phyloP scores from a whole-genome alignment of 768 basidiomycete species.

The Mycena albidolilacea region DNA sequence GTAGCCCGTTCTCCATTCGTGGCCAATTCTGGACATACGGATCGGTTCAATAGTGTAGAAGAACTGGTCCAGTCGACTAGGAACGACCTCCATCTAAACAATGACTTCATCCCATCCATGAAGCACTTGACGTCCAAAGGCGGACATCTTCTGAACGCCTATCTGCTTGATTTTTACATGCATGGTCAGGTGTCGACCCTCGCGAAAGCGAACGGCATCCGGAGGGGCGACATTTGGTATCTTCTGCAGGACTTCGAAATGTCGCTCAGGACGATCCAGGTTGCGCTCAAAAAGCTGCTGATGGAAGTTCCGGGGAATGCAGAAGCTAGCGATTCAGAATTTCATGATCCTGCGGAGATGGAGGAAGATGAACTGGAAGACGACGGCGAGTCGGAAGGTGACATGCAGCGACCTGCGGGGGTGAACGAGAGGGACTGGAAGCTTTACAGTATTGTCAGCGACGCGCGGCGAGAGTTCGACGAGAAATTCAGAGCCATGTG shows the following conservation, averaged over 20 bases:
- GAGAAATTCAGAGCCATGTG: constrained; percentile 76
- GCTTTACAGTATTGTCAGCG: constrained; percentile 66
- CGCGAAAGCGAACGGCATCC: constrained; percentile 67
- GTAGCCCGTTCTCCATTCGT: constrained; percentile 73
- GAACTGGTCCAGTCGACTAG: constrained; percentile 70
- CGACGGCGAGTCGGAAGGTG: constrained; percentile 29
- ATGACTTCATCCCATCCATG: constrained; percentile 74
- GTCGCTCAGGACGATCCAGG: constrained; percentile 63
- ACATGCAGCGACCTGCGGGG: constrained; percentile 52
- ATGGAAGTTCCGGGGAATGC: constrained; percentile 41
- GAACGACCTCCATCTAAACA: constrained; percentile 68
- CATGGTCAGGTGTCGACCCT: constrained; percentile 73
- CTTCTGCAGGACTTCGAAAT: constrained; percentile 71
- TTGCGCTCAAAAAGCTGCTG: constrained; percentile 65
- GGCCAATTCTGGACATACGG: constrained; percentile 77
- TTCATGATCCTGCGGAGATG: constrained; percentile 43
- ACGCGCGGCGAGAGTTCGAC: constrained; percentile 63
- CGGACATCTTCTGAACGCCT: constrained; percentile 67
- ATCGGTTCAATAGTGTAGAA: constrained; percentile 63
- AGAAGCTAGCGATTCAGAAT: constrained; percentile 44
- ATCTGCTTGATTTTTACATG: constrained; percentile 76
- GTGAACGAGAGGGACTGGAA: constrained; percentile 67
- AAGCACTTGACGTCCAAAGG: constrained; percentile 43
- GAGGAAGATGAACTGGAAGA: constrained; percentile 39
- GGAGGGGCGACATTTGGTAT: constrained; percentile 78